Conservation (phyloP, 495 filamentous ascomycete genomes). For the Xylaria intraflava region DNA sequence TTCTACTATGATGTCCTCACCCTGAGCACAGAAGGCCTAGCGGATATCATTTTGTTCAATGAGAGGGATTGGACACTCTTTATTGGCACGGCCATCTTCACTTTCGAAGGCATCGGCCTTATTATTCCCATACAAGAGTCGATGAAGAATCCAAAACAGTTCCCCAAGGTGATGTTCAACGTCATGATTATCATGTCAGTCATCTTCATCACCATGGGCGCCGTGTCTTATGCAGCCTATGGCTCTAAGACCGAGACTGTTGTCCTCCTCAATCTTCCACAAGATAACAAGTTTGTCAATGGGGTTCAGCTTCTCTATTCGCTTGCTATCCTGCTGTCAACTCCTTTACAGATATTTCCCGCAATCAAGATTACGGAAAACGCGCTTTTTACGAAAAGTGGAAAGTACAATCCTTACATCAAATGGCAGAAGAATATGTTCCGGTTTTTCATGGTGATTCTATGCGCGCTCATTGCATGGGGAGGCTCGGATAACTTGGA, state of each 20-base stretch:
- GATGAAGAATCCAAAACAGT: constrained; percentile 83
- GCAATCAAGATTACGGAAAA: constrained; percentile 78
- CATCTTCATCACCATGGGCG: constrained; percentile 86
- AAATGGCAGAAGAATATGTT: constrained; percentile 99
- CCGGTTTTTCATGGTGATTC: constrained; percentile 81
- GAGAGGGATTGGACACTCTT: constrained; percentile 85
- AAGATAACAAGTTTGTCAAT: constrained; percentile 94
- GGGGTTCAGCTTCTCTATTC: constrained; percentile 93
- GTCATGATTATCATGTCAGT: constrained; percentile 93
- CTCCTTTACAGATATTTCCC: constrained; percentile 92
- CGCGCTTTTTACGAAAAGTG: constrained; percentile 61
- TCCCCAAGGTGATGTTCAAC: constrained; percentile 73
- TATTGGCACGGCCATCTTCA: constrained; percentile 98
- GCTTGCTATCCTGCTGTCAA: constrained; percentile 85
- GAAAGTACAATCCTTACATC: constrained; percentile 91
- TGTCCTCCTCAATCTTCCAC: constrained; percentile 89
- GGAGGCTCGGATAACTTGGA: constrained; percentile 87
- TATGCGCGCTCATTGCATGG: constrained; percentile 86
- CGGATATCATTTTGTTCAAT: constrained; percentile 86
- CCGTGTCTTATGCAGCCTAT: constrained; percentile 91
- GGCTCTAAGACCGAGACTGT: constrained; percentile 93
- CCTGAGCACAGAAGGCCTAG: constrained; percentile 66
- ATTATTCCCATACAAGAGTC: constrained; percentile 98
- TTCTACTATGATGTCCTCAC: constrained; percentile 93
- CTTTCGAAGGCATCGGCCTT: constrained; percentile 95